Evolutionary conservation across 1,139 yeast genomes (phyloP).

Genomic region (Suhomyces panamericanus): DNA sequence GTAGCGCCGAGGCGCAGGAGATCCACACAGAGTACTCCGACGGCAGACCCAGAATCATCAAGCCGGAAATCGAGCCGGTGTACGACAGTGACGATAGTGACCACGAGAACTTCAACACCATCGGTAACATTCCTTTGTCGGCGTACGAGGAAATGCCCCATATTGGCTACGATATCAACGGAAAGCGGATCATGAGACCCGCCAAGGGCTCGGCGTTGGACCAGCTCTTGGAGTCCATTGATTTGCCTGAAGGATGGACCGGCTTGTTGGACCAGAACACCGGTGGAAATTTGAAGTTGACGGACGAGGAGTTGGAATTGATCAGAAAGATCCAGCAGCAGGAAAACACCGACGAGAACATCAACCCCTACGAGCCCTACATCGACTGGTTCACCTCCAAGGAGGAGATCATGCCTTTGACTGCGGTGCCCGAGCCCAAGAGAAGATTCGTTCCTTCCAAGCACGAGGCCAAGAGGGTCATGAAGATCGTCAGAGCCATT

Average conservation of each 20-base stretch:
- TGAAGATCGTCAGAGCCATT: constrained; percentile 95
- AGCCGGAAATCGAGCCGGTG: constrained; percentile 88
- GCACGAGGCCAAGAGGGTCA: constrained; percentile 92
- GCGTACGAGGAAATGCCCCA: constrained; percentile 98
- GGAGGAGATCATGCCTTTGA: constrained; percentile 85
- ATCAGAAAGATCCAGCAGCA: constrained; percentile 83
- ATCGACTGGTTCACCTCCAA: constrained; percentile 93
- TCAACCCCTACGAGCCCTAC: constrained; percentile 90
- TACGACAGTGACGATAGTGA: constrained; percentile 95
- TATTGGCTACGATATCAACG: constrained; percentile 94
- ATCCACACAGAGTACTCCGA: constrained; percentile 66
- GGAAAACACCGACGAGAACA: constrained; percentile 75
- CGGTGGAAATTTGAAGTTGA: constrained; percentile 81
- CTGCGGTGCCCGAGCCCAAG: constrained; percentile 95
- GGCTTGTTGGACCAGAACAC: constrained; percentile 90
- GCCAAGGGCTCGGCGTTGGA: constrained; percentile 96
- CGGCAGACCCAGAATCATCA: constrained; percentile 72
- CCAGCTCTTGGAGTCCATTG: constrained; percentile 82
- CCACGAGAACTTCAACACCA: constrained; percentile 78
- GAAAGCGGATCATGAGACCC: constrained; percentile 97
- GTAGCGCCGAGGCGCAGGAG: constrained; percentile 27
- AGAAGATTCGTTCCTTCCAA: constrained; percentile 95
- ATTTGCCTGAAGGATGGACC: constrained; percentile 97
- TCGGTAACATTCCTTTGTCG: constrained; percentile 87
- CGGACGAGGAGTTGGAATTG: constrained; percentile 87